Evolutionary conservation across 2,329 filamentous ascomycete species (phyloP).

Genomic region (Sclerotinia subarctica): DNA sequence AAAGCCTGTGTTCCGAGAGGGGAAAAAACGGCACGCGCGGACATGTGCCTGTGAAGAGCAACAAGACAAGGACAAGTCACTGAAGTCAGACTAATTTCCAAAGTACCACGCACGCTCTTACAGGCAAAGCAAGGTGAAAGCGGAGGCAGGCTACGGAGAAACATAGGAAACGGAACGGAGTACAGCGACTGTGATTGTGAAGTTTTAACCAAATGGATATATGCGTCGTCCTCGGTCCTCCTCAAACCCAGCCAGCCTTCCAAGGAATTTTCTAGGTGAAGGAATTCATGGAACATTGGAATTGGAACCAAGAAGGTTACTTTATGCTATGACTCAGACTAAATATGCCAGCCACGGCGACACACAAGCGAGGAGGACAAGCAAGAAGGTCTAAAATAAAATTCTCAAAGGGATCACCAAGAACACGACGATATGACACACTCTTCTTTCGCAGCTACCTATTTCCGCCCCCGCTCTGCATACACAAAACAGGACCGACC

Average conservation of each 20-base stretch:
- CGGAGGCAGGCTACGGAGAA: conserved; percentile 7
- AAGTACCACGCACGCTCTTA: conserved; percentile 3
- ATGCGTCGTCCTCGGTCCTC: conserved; percentile 18
- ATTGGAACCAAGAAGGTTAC: conserved; percentile 4
- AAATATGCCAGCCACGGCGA: neutral
- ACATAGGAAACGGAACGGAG: conserved; percentile 7
- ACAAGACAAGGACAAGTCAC: conserved; percentile 6
- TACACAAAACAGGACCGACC: conserved; percentile 26
- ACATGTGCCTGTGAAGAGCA: conserved; percentile 21
- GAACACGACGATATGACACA: conserved; percentile 18
- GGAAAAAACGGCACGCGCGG: conserved; percentile 22
- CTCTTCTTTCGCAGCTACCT: conserved; percentile 18
- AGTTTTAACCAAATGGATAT: conserved; percentile 14
- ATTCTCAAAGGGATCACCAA: neutral
- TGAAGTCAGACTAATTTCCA: conserved; percentile 21
- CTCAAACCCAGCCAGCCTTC: conserved; percentile 5
- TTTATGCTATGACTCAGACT: conserved; percentile 18
- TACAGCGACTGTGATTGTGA: neutral
- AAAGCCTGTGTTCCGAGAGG: conserved; percentile 21
- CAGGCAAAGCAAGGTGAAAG: conserved; percentile 17
- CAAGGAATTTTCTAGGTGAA: conserved; percentile 2
- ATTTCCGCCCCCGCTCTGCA: conserved; percentile 23
- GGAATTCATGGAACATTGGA: conserved; percentile 8
- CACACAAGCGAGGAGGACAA: conserved; percentile 10
- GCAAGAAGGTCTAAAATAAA: neutral